Percentiles rank a stretch among this genome's conserved stretches.
These are phyloP conservation scores for Mucor circinelloides DNA, from an alignment of 371 early-diverging fungal genomes.

Conservation along the genomic window DNA sequence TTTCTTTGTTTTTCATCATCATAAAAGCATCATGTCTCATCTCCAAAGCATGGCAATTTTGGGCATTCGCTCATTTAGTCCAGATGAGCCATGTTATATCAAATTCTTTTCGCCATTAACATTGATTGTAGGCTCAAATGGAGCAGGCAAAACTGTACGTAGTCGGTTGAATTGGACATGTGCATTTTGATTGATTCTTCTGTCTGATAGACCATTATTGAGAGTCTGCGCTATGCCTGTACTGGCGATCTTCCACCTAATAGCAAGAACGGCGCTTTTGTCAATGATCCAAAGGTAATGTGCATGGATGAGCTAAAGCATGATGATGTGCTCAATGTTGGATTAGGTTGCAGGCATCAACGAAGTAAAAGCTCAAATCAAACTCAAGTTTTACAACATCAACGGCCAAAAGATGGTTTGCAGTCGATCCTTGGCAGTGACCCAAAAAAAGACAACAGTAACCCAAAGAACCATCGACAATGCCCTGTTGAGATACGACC, in stretches of 20 bases:
- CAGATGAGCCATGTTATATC: constrained; percentile 78
- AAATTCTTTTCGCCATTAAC: constrained; percentile 96
- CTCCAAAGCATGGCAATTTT: constrained; percentile 82
- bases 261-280: constrained; percentile 90
- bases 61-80: constrained; percentile 97
- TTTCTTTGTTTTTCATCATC: background rate
- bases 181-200: background rate
- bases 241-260: constrained; percentile 98
- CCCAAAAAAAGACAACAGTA: constrained; percentile 65
- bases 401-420: constrained; percentile 76
- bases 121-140: constrained; percentile 98
- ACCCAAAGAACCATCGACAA: constrained; percentile 91
- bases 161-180: background rate
- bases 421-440: constrained; percentile 80
- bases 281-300: constrained; percentile 94
- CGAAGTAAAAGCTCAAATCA: constrained; percentile 96
- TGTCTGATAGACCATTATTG: constrained; percentile 96
- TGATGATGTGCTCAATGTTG: background rate
- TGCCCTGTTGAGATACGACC: constrained; percentile 64
- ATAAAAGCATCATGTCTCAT: constrained; percentile 60
- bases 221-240: constrained; percentile 96
- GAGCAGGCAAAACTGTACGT: constrained; percentile 94
- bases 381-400: constrained; percentile 85
- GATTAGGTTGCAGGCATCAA: constrained; percentile 74
- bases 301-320: background rate